Evolutionary conservation across 139 green algal genomes (phyloP), one percentile per base, ranked within the genome.

Genomic region (Haematococcus lacustris): DNA sequence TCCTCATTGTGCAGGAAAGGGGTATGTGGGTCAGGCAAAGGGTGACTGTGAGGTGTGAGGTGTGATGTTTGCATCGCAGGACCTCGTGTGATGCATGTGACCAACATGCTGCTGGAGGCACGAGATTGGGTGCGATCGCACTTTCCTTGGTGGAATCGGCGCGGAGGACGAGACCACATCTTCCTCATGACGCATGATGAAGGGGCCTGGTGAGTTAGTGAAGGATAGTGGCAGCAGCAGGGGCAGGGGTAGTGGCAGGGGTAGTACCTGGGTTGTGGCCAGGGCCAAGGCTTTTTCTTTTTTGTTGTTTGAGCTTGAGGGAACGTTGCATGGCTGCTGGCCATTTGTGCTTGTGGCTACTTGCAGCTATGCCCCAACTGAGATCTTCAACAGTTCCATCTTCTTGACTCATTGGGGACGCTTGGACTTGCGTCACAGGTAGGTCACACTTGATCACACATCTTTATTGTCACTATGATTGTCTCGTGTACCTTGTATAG

Each of bases 321-420:
- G n/a, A n/a, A n/a, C n/a, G 51, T 53, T 53, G 43, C 43, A 25
- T 38, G 5, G 21, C 3, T 67, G 17, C n/a, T 21, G 60, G 39
- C 21, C 4, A 3, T 67, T 38, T 40, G 5, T 5, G n/a, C 17
- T 4, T 40, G 3, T 38, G 60, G 43, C 9, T 51, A 37, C 35
- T 28, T 51, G 39, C 39, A 38, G 38, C 39, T 71, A 39, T 21
- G 66, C 57, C 1, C 75, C 78, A 21, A 39, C 57, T 38, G 80
- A 86, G 67, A 77, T 88, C 43, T 86, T 80, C 68, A 68, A 80
- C 32, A 69, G 13, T 28, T 73, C 68, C 35, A 81, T 88, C 70
- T 81, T 88, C 43, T 75, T 88, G 5, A 86, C 73, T 2, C 83
- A 86, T 70, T 86, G 83, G 83, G 80, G 83, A 2, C 73, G 81